Evolutionary conservation across 2,329 filamentous ascomycete genomes (phyloP).

Genomic region (Fusarium concolor): DNA sequence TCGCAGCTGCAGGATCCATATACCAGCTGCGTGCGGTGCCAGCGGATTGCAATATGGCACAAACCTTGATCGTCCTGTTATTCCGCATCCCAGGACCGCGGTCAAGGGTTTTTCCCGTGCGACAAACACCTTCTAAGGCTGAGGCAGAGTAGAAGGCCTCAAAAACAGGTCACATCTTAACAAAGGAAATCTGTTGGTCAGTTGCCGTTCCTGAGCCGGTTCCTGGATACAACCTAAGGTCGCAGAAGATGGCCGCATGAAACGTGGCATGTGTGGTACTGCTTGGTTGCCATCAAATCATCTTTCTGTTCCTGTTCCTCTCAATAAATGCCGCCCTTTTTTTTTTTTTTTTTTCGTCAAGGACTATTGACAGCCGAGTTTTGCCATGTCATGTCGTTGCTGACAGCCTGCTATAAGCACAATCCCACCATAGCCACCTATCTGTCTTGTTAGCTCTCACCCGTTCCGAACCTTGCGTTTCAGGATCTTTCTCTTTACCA

Average conservation of each 20-base stretch:
- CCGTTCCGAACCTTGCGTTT: conserved; percentile 31
- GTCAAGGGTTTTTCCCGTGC: conserved; percentile 13
- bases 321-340: not conserved
- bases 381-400: conserved; percentile 1
- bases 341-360: too few relatives aligned
- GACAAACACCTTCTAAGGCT: conserved; percentile 16
- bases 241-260: conserved; percentile 37
- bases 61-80: conserved; percentile 16
- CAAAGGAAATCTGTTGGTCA: conserved; percentile 12
- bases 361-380: not conserved
- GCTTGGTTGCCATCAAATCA: conserved; percentile 11
- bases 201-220: conserved; percentile 15
- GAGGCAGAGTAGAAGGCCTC: conserved; percentile 33
- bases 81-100: conserved; percentile 28
- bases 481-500: conserved; percentile 18
- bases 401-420: conserved; percentile 1
- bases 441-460: conserved; percentile 37
- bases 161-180: conserved; percentile 32
- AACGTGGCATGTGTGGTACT: conserved; percentile 34
- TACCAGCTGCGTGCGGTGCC: conserved; percentile 44
- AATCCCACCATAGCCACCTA: conserved; percentile 17
- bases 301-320: not conserved
- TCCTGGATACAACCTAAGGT: conserved; percentile 16
- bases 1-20: conserved; percentile 18
- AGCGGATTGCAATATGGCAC: conserved; percentile 33